phyloP scores from a whole-genome alignment of 805 yeast genomes.

The Saturnispora gosingensis region DNA sequence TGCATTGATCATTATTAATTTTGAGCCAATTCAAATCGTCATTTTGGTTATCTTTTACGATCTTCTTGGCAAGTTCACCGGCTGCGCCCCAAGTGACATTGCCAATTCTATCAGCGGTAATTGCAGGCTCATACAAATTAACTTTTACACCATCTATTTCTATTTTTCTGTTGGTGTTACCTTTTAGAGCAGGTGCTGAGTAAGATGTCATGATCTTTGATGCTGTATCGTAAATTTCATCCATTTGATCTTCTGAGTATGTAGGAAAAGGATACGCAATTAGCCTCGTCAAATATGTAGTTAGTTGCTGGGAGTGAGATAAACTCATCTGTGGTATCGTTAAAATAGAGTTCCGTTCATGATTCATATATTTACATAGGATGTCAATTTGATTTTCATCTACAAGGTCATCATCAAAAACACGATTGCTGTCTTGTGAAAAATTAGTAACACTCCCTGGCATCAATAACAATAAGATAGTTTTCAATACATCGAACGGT shows the following conservation, averaged over 20 bases:
- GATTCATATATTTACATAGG: not conserved
- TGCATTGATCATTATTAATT: conserved; percentile 19
- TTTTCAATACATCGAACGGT: not conserved
- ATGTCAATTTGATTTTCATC: not conserved
- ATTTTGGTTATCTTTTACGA: conserved; percentile 25
- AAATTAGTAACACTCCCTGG: conserved; percentile 6
- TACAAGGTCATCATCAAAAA: not conserved
- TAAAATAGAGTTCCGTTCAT: not conserved
- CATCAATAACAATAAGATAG: not conserved
- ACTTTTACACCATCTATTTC: conserved; percentile 30
- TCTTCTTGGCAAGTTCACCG: conserved; percentile 49
- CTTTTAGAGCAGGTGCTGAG: conserved; percentile 79
- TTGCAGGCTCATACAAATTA: conserved; percentile 64
- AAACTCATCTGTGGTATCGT: conserved; percentile 3
- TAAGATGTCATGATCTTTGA: conserved; percentile 65
- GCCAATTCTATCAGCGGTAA: conserved; percentile 82
- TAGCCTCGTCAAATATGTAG: conserved; percentile 40
- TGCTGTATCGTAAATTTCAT: conserved; percentile 42
- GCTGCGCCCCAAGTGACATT: conserved; percentile 96
- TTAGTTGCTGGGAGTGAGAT: conserved; percentile 25
- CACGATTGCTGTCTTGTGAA: not conserved
- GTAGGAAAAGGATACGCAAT: conserved; percentile 42
- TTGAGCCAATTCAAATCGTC: not conserved
- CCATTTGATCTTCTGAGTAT: conserved; percentile 31
- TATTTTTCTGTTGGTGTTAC: conserved; percentile 57